phyloP scores from a whole-genome alignment of 148 eudicot species.

The Dysphania ambrosioides region DNA sequence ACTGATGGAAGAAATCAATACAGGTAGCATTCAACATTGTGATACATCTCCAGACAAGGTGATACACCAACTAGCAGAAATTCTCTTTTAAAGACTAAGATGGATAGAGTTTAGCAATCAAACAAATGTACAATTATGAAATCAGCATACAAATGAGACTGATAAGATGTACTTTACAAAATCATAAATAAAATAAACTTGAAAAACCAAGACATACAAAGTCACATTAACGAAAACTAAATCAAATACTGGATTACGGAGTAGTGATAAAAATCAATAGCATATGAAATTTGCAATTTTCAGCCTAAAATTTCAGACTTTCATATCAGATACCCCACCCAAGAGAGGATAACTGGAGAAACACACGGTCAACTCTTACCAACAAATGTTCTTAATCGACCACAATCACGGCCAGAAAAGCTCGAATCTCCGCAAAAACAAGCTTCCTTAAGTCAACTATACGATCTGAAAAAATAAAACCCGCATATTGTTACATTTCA shows the following conservation, averaged over 20 bases:
- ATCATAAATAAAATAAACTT: background rate
- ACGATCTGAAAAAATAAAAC: slow-evolving; percentile 17
- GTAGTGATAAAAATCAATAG: too few species aligned
- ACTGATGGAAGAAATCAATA: too few species aligned
- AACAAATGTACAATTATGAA: background rate
- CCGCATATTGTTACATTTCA: background rate
- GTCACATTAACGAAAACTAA: background rate
- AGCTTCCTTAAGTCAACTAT: slow-evolving; percentile 15
- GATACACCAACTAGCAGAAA: background rate
- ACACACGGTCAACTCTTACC: background rate
- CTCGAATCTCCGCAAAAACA: slow-evolving; percentile 19
- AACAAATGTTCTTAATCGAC: background rate
- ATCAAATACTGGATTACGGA: background rate
- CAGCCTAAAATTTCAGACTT: too few species aligned
- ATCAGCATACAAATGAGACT: background rate
- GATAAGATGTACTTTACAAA: background rate
- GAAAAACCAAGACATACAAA: background rate
- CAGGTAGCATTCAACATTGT: background rate
- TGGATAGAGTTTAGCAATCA: background rate
- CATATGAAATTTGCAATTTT: too few species aligned
- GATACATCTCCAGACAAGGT: background rate
- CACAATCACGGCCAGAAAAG: slow-evolving; percentile 10
- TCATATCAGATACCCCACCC: too few species aligned
- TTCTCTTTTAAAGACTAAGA: background rate
- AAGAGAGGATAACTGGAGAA: too few species aligned